Evolutionary conservation across 2,329 filamentous ascomycete species (phyloP).

Genomic region (Ascochyta lentis): DNA sequence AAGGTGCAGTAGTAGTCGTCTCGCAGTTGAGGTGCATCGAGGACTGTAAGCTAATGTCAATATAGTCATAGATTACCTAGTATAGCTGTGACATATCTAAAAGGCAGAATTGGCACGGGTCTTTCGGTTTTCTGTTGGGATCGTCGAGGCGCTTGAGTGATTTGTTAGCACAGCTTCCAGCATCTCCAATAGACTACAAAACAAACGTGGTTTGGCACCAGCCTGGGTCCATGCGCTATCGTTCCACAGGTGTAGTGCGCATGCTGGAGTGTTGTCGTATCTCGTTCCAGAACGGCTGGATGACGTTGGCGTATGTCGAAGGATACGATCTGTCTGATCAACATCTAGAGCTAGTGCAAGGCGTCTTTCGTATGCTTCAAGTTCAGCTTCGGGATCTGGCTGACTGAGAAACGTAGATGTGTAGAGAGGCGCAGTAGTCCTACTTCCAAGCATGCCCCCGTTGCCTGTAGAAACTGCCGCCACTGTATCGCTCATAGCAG

Average conservation of each 20-base stretch:
- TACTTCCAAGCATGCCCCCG: constrained; percentile 69
- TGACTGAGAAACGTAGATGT: constrained; percentile 62
- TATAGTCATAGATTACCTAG: not conserved
- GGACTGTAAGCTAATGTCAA: constrained; percentile 64
- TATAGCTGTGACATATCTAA: constrained; percentile 66
- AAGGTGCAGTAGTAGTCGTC: constrained; percentile 97
- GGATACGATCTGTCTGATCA: constrained; percentile 70
- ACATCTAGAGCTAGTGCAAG: constrained; percentile 84
- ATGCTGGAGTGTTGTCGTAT: not conserved
- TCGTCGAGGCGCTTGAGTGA: constrained; percentile 33
- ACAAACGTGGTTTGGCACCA: constrained; percentile 43
- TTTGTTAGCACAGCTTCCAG: constrained; percentile 26
- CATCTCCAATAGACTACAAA: not conserved
- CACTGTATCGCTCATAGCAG: constrained; percentile 61
- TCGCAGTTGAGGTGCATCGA: constrained; percentile 86
- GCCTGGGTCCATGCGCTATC: constrained; percentile 52
- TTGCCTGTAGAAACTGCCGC: constrained; percentile 65
- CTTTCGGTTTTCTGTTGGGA: constrained; percentile 35
- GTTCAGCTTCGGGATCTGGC: constrained; percentile 63
- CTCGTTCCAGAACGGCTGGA: constrained; percentile 12
- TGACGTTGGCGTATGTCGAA: constrained; percentile 52
- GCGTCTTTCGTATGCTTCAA: constrained; percentile 73
- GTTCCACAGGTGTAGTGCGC: constrained; percentile 46
- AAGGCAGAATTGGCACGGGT: constrained; percentile 73
- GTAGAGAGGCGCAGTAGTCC: constrained; percentile 73